Conservation (phyloP, 2,329 filamentous ascomycete species). For the Dactylellina parvicollis region DNA sequence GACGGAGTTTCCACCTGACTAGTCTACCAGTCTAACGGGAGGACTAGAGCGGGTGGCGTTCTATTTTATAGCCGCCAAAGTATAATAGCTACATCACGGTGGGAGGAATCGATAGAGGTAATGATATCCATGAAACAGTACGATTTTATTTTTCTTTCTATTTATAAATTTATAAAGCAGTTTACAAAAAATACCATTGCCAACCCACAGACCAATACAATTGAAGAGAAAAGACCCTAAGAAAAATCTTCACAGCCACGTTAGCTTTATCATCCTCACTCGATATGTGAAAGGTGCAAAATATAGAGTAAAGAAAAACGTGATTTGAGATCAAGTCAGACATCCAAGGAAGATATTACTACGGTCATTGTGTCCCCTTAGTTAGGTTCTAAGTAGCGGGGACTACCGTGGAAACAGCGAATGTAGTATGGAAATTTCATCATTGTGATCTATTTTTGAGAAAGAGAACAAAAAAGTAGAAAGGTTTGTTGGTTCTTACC, state of each 20-base stretch:
- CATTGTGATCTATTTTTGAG: constrained; percentile 23
- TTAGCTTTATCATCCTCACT: constrained; percentile 8
- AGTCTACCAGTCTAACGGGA: no score
- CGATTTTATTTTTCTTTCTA: no score
- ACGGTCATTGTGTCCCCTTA: constrained; percentile 56
- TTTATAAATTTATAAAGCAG: no score
- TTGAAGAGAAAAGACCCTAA: constrained; percentile 9
- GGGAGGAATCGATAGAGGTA: no score
- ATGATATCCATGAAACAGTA: no score
- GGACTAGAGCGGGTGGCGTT: no score
- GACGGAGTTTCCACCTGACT: no score
- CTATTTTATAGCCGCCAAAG: no score
- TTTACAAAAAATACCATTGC: no score
- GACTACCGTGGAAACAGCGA: constrained; percentile 59
- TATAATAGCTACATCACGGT: no score
- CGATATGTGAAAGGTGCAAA: not conserved
- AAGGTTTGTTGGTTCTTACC: constrained; percentile 5
- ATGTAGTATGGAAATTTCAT: constrained; percentile 59
- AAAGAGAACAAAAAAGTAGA: not conserved
- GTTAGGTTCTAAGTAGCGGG: constrained; percentile 58
- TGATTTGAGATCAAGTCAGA: constrained; percentile 55
- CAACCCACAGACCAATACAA: no score
- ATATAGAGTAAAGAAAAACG: constrained; percentile 46
- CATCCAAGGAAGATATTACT: constrained; percentile 59
- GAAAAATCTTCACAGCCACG: constrained; percentile 14